phyloP scores from a whole-genome alignment of 2,329 filamentous ascomycete species.

The Pseudodiploospora longispora region DNA sequence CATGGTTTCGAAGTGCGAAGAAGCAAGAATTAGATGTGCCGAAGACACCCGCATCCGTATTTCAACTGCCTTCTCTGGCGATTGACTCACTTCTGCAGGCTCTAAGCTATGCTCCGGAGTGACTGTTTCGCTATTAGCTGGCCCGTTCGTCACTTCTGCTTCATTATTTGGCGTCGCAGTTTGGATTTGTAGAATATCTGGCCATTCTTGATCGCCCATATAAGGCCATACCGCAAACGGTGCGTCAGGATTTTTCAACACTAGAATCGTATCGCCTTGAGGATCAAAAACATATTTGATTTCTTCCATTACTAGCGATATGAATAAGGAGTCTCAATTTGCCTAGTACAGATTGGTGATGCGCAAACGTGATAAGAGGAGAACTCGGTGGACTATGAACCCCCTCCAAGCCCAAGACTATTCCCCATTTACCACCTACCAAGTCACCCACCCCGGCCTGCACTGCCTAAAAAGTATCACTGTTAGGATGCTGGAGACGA shows the following conservation, averaged over 20 bases:
- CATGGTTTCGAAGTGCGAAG: constrained; percentile 14
- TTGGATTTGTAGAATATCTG: not conserved
- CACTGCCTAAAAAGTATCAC: too few species aligned
- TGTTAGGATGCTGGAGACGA: too few species aligned
- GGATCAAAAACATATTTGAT: not conserved
- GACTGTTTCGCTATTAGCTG: not conserved
- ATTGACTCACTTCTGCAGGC: not conserved
- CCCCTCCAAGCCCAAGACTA: too few species aligned
- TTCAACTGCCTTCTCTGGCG: not conserved
- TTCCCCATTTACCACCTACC: too few species aligned
- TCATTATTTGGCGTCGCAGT: not conserved
- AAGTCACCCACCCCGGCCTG: too few species aligned
- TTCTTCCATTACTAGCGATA: too few species aligned
- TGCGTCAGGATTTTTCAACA: not conserved
- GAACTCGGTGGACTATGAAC: too few species aligned
- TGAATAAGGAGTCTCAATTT: too few species aligned
- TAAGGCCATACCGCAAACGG: not conserved
- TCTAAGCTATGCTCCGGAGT: not conserved
- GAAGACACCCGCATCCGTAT: constrained; percentile 18
- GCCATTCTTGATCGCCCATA: not conserved
- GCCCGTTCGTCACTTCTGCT: not conserved
- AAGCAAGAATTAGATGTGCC: constrained; percentile 27
- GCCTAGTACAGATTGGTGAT: too few species aligned
- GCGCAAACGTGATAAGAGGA: too few species aligned
- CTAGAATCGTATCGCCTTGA: not conserved